These are phyloP conservation scores for Solanum virginianum DNA, from an alignment of 257 asterid genomes.

Conservation along the genomic window DNA sequence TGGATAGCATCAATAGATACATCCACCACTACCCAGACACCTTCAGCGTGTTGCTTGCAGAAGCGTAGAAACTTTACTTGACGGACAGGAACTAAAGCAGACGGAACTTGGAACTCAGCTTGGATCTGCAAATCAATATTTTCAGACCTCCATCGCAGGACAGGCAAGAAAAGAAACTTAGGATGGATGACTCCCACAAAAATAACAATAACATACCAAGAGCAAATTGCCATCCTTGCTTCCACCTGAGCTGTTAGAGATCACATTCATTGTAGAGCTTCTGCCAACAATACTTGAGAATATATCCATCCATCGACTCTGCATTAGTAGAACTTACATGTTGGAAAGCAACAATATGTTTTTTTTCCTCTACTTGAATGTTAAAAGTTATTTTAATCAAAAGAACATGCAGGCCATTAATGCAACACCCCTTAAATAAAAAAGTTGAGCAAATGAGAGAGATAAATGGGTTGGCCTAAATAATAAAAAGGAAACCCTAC, in stretches of 20 bases:
- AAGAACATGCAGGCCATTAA: background rate
- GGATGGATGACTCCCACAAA: background rate
- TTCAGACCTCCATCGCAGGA: background rate
- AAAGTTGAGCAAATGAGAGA: constrained; percentile 1
- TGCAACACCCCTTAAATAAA: background rate
- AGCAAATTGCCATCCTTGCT: constrained; percentile 62
- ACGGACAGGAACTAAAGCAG: constrained; percentile 62
- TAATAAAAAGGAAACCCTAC: constrained; percentile 21
- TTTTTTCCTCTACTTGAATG: background rate
- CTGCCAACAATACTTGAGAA: constrained; percentile 57
- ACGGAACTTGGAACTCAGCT: constrained; percentile 68
- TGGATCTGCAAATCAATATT: constrained; percentile 39
- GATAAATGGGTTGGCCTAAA: background rate
- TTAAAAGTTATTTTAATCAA: background rate
- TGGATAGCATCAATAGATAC: constrained; percentile 45
- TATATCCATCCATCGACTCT: constrained; percentile 68
- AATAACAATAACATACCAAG: constrained; percentile 34
- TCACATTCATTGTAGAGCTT: constrained; percentile 42
- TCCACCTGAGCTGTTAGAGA: constrained; percentile 65
- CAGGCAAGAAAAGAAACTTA: background rate
- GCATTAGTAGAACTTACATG: background rate
- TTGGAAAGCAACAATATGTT: background rate
- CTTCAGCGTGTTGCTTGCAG: constrained; percentile 71
- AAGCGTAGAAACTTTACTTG: constrained; percentile 59
- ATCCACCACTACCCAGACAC: constrained; percentile 80